Conservation (phyloP, 805 yeast species). For the Ogataea polymorpha region DNA sequence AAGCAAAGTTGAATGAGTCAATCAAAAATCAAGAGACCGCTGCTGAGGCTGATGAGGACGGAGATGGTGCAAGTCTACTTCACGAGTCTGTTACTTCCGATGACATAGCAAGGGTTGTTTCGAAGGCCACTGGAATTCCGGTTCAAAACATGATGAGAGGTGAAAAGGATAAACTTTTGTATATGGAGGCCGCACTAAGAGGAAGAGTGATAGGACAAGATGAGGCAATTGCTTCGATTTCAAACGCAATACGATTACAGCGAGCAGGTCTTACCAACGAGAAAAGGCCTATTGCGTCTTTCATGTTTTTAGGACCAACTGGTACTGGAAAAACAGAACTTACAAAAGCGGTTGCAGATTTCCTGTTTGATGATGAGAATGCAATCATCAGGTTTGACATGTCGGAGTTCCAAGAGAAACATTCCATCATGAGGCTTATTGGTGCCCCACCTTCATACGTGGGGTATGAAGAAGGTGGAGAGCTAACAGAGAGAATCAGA, state of each 20-base stretch:
- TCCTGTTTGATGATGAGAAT: slow-evolving; percentile 82
- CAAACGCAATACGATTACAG: slow-evolving; percentile 94
- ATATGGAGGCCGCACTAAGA: slow-evolving; percentile 78
- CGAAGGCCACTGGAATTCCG: slow-evolving; percentile 95
- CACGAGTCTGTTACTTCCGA: slow-evolving; percentile 94
- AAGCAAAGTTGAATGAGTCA: slow-evolving; percentile 52
- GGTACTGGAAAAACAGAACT: slow-evolving; percentile 98
- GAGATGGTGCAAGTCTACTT: slow-evolving; percentile 39
- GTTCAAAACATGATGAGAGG: slow-evolving; percentile 88
- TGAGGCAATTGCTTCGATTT: slow-evolving; percentile 83
- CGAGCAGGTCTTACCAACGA: slow-evolving; percentile 96
- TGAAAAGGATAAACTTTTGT: slow-evolving; percentile 84
- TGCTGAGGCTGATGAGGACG: slow-evolving; percentile 30
- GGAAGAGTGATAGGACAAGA: slow-evolving; percentile 91
- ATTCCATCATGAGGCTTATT: slow-evolving; percentile 82
- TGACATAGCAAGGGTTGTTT: slow-evolving; percentile 88
- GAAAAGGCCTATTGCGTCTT: slow-evolving; percentile 92
- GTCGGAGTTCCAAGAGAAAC: slow-evolving; percentile 97
- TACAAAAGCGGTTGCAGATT: slow-evolving; percentile 88
- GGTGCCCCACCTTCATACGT: slow-evolving; percentile 99
- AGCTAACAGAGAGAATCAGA: slow-evolving; percentile 92
- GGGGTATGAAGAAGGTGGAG: slow-evolving; percentile 94
- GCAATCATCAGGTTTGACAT: slow-evolving; percentile 91
- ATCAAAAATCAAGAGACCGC: slow-evolving; percentile 30
- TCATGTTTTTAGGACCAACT: slow-evolving; percentile 96